Base-by-base conservation (phyloP, 2,329 filamentous ascomycete species). In the Fusarium sp. region DNA sequence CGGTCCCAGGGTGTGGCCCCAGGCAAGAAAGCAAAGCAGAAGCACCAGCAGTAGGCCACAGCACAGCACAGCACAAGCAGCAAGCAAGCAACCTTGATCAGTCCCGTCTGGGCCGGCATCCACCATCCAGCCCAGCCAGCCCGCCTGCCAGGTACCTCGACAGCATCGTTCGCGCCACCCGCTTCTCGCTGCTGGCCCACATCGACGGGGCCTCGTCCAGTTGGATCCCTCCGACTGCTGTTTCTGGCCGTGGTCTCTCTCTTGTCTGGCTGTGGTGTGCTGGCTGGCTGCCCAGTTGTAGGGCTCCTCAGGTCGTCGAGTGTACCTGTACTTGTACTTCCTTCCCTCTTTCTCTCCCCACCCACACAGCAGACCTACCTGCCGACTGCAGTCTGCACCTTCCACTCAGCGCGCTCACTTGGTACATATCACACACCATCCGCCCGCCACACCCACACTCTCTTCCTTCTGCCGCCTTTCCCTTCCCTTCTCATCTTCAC, bases 151-250 rank as follows among this genome's bases (percentile, higher is more conserved):
- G 68, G 71, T 75, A 76, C 62, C 56, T 72, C 52, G 68, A 76
- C 70, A 37, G 56, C 56, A 77, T 71, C 66, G 77, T 79, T 79
- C 77, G 77, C 77, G 77, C 77, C 77, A 79, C 77, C 77, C 76
- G 77, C 75, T 77, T 76, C 68, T 77, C 75, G 65, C 64, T 72
- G 70, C 69, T 67, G 76, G 74, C 69, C 76, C 77, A 76, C 77
- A 59, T 60, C 32, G 66, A 64, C 56, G 35, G 35, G 56, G 63
- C 66, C 70, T 64, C 52, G 66, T 76, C 68, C 73, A 76, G 66
- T 77, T 64, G 60, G 58, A 58, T 59, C 62, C 71, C 50, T 50
- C 27, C 50, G 27, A 32, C 50, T 54, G 18, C 27, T 54, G 50
- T 54, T 74, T 62, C 52, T 54, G 58, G 48, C 23, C 50, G 50